phyloP scores from a whole-genome alignment of 768 basidiomycete genomes.

The Psilocybe sp. region DNA sequence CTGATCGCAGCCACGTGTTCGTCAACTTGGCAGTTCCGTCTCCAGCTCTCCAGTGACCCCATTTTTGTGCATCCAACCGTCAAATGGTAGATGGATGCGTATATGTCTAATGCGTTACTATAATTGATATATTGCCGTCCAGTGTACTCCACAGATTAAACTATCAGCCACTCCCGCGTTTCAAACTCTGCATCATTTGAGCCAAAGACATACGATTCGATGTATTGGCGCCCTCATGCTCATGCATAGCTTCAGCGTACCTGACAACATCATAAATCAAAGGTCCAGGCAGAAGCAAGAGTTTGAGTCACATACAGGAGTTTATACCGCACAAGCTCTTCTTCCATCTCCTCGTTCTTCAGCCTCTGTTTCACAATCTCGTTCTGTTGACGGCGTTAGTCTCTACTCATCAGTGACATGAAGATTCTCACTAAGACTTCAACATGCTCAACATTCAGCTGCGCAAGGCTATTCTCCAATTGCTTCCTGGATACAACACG shows the following conservation, averaged over 20 bases:
- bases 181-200: conserved; percentile 38
- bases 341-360: conserved; percentile 89
- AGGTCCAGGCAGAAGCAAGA: conserved; percentile 4
- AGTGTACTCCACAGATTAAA: neutral
- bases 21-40: too few relatives aligned
- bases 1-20: too few relatives aligned
- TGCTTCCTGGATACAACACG: conserved; percentile 52
- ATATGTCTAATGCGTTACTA: too few relatives aligned
- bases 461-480: conserved; percentile 75
- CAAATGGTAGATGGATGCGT: too few relatives aligned
- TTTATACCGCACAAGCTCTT: conserved; percentile 93
- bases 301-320: conserved; percentile 57
- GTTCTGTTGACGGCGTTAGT: conserved; percentile 47
- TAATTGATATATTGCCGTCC: too few relatives aligned
- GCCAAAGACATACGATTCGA: conserved; percentile 59
- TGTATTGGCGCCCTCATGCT: conserved; percentile 68
- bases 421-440: conserved; percentile 55
- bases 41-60: too few relatives aligned
- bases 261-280: conserved; percentile 20
- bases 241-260: conserved; percentile 77
- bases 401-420: neutral
- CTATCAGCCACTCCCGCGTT: conserved; percentile 31
- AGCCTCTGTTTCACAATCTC: conserved; percentile 88
- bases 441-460: conserved; percentile 82
- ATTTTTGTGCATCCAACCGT: too few relatives aligned